Evolutionary conservation across 148 eudicot species (phyloP).

Genomic region (Euryodendron excelsum): DNA sequence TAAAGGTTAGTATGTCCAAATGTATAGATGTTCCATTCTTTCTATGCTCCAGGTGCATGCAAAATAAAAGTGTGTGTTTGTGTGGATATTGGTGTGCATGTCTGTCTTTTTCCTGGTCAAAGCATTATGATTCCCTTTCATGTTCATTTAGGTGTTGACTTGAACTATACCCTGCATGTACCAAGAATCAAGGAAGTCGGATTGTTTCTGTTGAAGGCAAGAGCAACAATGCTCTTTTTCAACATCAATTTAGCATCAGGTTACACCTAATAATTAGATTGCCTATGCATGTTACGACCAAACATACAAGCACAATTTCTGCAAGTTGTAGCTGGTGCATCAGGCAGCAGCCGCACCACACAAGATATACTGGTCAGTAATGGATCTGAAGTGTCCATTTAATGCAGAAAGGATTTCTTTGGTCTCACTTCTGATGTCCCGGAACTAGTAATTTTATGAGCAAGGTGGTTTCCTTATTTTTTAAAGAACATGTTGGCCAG

Average conservation of each 20-base stretch:
- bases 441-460: background rate
- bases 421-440: background rate
- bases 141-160: background rate
- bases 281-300: background rate
- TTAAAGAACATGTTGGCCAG: background rate
- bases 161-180: background rate
- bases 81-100: background rate
- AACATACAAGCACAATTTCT: background rate
- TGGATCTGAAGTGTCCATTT: background rate
- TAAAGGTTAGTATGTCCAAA: slow-evolving; percentile 46
- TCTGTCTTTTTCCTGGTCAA: background rate
- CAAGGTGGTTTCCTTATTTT: background rate
- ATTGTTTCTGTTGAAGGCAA: background rate
- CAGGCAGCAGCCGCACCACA: background rate
- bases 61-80: no score
- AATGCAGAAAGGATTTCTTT: background rate
- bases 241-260: background rate
- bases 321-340: background rate
- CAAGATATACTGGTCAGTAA: background rate
- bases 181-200: background rate
- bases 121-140: no score
- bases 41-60: no score
- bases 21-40: slow-evolving; percentile 14
- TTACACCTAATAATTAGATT: background rate
- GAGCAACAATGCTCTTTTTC: background rate